Conservation (phyloP, 768 basidiomycete genomes). For the Hortiboletus campestris region DNA sequence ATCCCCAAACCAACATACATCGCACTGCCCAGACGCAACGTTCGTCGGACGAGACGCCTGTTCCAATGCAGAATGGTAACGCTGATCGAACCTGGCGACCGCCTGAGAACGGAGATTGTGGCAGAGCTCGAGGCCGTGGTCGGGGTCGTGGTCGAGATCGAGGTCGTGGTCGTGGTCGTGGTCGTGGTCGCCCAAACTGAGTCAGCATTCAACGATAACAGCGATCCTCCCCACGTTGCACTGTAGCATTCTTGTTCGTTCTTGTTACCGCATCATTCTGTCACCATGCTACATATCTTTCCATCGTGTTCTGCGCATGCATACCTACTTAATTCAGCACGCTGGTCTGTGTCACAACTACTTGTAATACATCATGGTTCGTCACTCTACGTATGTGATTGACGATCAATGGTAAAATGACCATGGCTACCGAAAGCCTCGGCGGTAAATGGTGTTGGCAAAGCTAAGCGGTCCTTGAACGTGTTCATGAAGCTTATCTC, state of each 20-base stretch:
- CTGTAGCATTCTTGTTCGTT: conserved; percentile 15
- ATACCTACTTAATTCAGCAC: conserved; percentile 21
- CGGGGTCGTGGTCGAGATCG: conserved; percentile 39
- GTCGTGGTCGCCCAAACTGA: conserved; percentile 35
- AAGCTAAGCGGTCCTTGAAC: conserved; percentile 5
- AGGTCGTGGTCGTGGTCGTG: conserved; percentile 37
- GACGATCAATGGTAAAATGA: conserved; percentile 19
- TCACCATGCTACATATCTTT: conserved; percentile 19
- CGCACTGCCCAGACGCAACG: neutral
- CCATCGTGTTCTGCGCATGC: conserved; percentile 22
- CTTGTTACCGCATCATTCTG: conserved; percentile 19
- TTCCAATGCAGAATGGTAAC: conserved; percentile 12
- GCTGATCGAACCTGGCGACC: conserved; percentile 7
- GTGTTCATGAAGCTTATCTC: conserved; percentile 4
- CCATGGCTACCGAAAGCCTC: conserved; percentile 1
- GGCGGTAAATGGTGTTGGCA: neutral
- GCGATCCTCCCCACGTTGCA: conserved; percentile 18
- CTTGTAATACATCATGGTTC: conserved; percentile 16
- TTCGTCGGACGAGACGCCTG: neutral
- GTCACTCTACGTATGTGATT: conserved; percentile 7
- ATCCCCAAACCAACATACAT: neutral
- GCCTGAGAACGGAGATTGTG: conserved; percentile 32
- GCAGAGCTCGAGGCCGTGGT: conserved; percentile 39
- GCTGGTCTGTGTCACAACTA: conserved; percentile 11
- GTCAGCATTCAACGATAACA: neutral